phyloP scores from a whole-genome alignment of 1,284 basidiomycete genomes.

The Neonothopanus nambi region DNA sequence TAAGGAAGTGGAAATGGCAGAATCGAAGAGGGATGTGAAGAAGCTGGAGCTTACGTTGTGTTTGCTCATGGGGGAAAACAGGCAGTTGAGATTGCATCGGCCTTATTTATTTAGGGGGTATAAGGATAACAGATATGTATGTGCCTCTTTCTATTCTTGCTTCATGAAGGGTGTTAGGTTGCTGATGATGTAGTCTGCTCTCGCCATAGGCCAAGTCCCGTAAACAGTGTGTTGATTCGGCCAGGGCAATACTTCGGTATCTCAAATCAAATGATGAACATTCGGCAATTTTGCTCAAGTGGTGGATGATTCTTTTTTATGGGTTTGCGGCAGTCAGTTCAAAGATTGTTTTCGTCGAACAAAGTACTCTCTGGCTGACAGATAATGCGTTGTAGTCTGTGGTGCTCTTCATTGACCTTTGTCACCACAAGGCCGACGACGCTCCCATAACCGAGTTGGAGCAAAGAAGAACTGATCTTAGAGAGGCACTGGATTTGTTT shows the following conservation, averaged over 20 bases:
- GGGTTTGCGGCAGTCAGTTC: constrained; percentile 25
- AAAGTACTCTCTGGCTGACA: neutral
- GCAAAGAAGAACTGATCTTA: constrained; percentile 19
- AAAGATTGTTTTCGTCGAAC: neutral
- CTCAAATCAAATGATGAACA: constrained; percentile 23
- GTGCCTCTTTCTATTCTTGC: constrained; percentile 7
- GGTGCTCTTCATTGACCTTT: constrained; percentile 26
- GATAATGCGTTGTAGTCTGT: constrained; percentile 22
- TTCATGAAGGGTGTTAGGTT: too few species aligned
- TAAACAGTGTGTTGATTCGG: constrained; percentile 24
- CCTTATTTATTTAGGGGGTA: constrained; percentile 27
- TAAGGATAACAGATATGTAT: constrained; percentile 24
- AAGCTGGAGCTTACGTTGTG: constrained; percentile 22
- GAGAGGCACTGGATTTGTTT: constrained; percentile 23
- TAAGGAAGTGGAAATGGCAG: neutral
- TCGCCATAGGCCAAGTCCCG: constrained; percentile 22
- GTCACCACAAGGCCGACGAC: constrained; percentile 22
- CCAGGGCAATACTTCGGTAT: constrained; percentile 22
- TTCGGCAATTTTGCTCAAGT: constrained; percentile 24
- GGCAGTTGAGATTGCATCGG: constrained; percentile 24
- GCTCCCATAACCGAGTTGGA: constrained; percentile 11
- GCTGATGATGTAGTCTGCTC: neutral
- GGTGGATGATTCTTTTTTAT: constrained; percentile 28
- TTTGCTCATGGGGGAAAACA: constrained; percentile 26
- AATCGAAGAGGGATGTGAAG: constrained; percentile 20